Percentiles rank a stretch among this genome's conserved stretches.
These are phyloP conservation scores for Eucalyptus erythrocorys DNA, from an alignment of 345 rosid genomes.

Conservation along the genomic window DNA sequence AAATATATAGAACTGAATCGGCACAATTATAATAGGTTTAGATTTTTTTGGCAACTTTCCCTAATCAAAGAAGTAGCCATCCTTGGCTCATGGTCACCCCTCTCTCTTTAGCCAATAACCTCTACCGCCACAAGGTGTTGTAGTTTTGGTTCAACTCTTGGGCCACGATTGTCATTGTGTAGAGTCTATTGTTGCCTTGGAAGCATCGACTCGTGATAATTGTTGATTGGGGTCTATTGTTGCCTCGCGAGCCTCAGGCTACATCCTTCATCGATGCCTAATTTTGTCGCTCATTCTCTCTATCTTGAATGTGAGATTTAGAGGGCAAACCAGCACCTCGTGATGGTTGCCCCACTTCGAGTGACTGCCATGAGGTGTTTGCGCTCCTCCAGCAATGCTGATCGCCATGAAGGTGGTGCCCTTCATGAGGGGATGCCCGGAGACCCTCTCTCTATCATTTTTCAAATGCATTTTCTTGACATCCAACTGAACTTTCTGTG, in stretches of 20 bases:
- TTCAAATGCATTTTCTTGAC: background rate
- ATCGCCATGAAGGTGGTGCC: background rate
- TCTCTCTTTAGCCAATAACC: background rate
- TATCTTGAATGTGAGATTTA: background rate
- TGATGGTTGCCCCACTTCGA: background rate
- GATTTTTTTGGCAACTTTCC: too few relatives aligned
- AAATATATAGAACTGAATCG: too few relatives aligned
- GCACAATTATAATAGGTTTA: too few relatives aligned
- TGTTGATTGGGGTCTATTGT: accelerated
- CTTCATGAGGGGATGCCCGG: background rate
- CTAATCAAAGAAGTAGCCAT: too few relatives aligned
- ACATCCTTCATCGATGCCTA: accelerated
- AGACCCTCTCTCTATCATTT: background rate
- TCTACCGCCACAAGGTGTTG: background rate
- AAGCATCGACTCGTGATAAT: background rate
- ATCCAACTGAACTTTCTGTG: accelerated
- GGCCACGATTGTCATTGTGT: background rate
- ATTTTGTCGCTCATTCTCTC: background rate
- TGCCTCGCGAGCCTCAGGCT: background rate
- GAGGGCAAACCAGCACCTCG: background rate
- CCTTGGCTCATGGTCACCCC: accelerated
- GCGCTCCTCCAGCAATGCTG: background rate
- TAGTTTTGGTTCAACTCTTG: background rate
- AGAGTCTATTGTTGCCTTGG: background rate
- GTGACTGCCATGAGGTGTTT: background rate